phyloP scores from a whole-genome alignment of 2,329 filamentous ascomycete species.

The Ophiostoma piceae region DNA sequence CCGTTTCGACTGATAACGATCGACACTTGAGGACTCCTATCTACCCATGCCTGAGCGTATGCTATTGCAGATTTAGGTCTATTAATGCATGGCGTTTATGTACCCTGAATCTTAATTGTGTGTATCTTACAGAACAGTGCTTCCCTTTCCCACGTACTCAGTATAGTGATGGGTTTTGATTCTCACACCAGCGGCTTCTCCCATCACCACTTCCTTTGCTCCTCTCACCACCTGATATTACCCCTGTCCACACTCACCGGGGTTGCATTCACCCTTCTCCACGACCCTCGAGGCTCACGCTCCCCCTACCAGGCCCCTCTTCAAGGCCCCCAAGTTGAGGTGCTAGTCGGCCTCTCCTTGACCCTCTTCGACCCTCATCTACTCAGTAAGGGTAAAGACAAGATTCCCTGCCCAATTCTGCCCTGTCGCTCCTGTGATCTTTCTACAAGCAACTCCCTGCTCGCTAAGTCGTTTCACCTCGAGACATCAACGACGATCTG shows the following conservation, averaged over 20 bases:
- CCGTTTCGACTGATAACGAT: neutral
- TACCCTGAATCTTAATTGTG: too few species aligned
- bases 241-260: neutral
- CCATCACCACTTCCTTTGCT: neutral
- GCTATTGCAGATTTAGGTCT: neutral
- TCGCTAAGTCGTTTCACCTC: neutral
- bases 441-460: neutral
- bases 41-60: neutral
- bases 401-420: too few species aligned
- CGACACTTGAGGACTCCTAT: conserved; percentile 2
- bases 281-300: neutral
- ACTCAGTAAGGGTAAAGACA: too few species aligned
- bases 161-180: too few species aligned
- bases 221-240: neutral
- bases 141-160: too few species aligned
- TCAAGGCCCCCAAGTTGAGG: too few species aligned
- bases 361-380: too few species aligned
- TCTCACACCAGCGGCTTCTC: too few species aligned
- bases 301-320: neutral
- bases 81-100: too few species aligned
- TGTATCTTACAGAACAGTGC: too few species aligned
- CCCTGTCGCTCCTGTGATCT: neutral
- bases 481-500: conserved; percentile 1
- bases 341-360: too few species aligned
- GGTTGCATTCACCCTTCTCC: neutral